Base-by-base conservation (phyloP, 306 rosid genomes). In the Pterocarpus macrocarpus region DNA sequence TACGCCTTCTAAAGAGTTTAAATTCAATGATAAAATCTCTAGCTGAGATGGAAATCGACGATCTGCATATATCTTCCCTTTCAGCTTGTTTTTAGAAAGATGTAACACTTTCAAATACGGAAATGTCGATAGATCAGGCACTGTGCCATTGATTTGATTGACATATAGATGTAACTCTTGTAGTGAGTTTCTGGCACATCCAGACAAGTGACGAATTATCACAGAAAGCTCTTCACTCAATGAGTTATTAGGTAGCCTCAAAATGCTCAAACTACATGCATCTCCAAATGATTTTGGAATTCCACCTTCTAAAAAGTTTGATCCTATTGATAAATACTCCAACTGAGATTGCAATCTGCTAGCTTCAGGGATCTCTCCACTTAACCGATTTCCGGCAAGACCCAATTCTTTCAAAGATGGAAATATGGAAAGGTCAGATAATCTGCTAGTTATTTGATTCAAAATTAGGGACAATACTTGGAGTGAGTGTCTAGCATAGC, bases 401-500 rank as follows among this genome's bases (percentile, higher is more conserved):
- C 14, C 11, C 0, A 82, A 28, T 1, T 0, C 0, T 16, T 10
- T 50, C 2, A 82, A 57, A 17, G 73, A 69, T 4, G 73, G 17
- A 11, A 81, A 74, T 2, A 4, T 33, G 3, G 84, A 58, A 65
- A 71, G 13, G n/a, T 83, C 6, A 1, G 75, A 49, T 1, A 83
- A 22, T 10, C 41, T 28, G 5, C 89, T 85, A 0, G 7, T 80
- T 1, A 80, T 45, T 61, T 75, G 67, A 32, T 83, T 87, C 1
- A 0, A 0, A 0, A 0, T 0, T 1, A 87, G 16, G 22, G 5
- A 1, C 39, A 83, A 71, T 3, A 47, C 12, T 64, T 80, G 45
- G 0, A 86, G 3, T 5, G 87, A 83, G 68, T 76, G 0, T 61
- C 73, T 52, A n/a, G 12, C 68, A 76, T 82, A 82, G 2, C 73